phyloP scores from a whole-genome alignment of 352 stramenopile species.

The Globisporangium radiosum region DNA sequence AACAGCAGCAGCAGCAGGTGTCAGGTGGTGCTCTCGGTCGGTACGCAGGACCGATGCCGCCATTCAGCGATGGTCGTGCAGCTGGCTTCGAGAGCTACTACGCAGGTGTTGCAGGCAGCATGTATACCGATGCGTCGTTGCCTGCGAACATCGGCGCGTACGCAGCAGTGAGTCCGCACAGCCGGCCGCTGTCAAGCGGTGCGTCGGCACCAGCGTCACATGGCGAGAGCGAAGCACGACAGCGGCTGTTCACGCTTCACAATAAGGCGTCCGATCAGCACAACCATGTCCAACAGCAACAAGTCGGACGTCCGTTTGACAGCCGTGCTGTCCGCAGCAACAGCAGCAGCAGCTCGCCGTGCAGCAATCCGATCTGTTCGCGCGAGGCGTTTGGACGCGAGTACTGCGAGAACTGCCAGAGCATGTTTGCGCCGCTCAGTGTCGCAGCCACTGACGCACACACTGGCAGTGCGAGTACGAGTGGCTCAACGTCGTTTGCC shows the following conservation, averaged over 20 bases:
- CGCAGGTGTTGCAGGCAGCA: too few species aligned
- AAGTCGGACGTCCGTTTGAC: too few species aligned
- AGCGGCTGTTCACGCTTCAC: too few species aligned
- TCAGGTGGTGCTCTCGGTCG: slow-evolving; percentile 3
- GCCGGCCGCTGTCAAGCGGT: too few species aligned
- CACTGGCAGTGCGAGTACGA: neutral
- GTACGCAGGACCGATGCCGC: slow-evolving; percentile 2
- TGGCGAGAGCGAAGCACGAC: too few species aligned
- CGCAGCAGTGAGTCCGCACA: too few species aligned
- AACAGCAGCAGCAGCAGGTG: slow-evolving; percentile 11
- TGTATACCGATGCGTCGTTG: too few species aligned
- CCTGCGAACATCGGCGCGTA: too few species aligned
- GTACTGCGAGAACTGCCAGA: slow-evolving; percentile 57
- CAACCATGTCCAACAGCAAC: neutral
- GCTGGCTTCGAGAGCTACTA: too few species aligned
- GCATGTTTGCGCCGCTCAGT: slow-evolving; percentile 45
- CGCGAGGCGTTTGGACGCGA: slow-evolving; percentile 45
- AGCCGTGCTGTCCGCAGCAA: too few species aligned
- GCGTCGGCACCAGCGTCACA: too few species aligned
- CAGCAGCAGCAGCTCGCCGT: slow-evolving; percentile 12
- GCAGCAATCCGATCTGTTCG: slow-evolving; percentile 53
- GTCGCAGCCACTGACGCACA: slow-evolving; percentile 31
- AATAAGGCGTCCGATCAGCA: too few species aligned
- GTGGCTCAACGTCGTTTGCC: slow-evolving; percentile 13
- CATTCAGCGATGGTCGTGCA: slow-evolving; percentile 11